Percentiles rank a stretch among this genome's conserved stretches.
Evolutionary conservation across 768 basidiomycete species (phyloP).

Genomic region (Mycena galericulata): DNA sequence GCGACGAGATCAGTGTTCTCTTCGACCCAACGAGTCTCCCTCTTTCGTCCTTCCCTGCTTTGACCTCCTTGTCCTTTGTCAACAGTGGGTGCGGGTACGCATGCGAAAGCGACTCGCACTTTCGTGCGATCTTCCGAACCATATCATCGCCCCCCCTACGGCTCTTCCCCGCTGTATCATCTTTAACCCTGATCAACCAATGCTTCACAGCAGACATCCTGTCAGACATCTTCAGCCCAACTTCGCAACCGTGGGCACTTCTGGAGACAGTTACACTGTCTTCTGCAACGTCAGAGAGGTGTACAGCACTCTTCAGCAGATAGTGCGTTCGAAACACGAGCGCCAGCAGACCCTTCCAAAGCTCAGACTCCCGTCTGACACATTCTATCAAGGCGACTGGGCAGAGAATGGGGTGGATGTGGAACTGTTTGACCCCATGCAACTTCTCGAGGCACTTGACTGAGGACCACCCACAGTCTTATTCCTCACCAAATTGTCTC

Average conservation of each 20-base stretch:
- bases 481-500: too few species aligned
- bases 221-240: neutral
- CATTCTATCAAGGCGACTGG: neutral
- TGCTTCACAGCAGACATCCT: constrained; percentile 1
- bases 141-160: neutral
- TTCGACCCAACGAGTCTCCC: neutral
- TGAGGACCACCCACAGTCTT: too few species aligned
- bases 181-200: constrained; percentile 1
- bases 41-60: neutral
- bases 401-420: neutral
- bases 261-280: neutral
- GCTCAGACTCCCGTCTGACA: neutral
- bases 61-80: constrained; percentile 10
- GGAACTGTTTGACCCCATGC: neutral
- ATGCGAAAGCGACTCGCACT: neutral
- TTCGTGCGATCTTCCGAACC: neutral
- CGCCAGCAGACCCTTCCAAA: neutral
- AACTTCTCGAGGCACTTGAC: too few species aligned
- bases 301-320: neutral
- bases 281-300: neutral
- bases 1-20: neutral
- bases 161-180: constrained; percentile 7
- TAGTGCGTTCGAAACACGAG: neutral
- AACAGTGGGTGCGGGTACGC: neutral
- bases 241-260: neutral